A percentile compares a stretch with the other conserved stretches of the same genome.
Evolutionary conservation across 1,284 basidiomycete genomes (phyloP).

Genomic region (Ceratobasidium papillatum): DNA sequence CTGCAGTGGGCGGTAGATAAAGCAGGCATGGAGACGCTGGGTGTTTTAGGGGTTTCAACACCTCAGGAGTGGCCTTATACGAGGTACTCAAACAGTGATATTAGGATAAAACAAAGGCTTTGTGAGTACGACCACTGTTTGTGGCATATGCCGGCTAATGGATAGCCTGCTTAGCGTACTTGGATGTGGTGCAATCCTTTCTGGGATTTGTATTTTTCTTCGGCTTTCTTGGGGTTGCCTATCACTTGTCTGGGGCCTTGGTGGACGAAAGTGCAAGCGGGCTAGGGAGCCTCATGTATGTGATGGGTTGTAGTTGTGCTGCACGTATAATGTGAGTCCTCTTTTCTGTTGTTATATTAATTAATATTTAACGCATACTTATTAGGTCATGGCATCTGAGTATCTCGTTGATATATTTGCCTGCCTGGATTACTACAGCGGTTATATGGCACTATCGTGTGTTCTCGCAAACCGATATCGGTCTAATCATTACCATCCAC

Average conservation of each 20-base stretch:
- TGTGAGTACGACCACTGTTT: constrained; percentile 42
- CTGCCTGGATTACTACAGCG: constrained; percentile 72
- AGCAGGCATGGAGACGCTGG: constrained; percentile 73
- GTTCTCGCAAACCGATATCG: constrained; percentile 69
- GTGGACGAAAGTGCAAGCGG: constrained; percentile 67
- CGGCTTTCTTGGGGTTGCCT: constrained; percentile 65
- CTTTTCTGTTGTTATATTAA: neutral
- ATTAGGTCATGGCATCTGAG: constrained; percentile 72
- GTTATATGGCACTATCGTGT: constrained; percentile 70
- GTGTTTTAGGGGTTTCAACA: constrained; percentile 58
- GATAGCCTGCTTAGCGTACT: constrained; percentile 1
- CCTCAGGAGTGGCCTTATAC: constrained; percentile 78
- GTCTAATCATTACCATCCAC: constrained; percentile 70
- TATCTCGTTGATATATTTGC: constrained; percentile 64
- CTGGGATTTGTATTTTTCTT: constrained; percentile 66
- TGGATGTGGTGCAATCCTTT: neutral
- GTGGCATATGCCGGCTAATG: constrained; percentile 21
- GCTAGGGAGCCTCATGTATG: constrained; percentile 73
- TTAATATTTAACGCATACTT: neutral
- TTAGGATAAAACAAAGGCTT: constrained; percentile 48
- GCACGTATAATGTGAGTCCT: constrained; percentile 66
- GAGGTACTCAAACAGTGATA: constrained; percentile 69
- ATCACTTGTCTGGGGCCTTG: constrained; percentile 75
- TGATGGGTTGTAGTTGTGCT: constrained; percentile 74
- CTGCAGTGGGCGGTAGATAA: constrained; percentile 80